phyloP scores from a whole-genome alignment of 2,329 filamentous ascomycete species.

The Colletotrichum sp. region DNA sequence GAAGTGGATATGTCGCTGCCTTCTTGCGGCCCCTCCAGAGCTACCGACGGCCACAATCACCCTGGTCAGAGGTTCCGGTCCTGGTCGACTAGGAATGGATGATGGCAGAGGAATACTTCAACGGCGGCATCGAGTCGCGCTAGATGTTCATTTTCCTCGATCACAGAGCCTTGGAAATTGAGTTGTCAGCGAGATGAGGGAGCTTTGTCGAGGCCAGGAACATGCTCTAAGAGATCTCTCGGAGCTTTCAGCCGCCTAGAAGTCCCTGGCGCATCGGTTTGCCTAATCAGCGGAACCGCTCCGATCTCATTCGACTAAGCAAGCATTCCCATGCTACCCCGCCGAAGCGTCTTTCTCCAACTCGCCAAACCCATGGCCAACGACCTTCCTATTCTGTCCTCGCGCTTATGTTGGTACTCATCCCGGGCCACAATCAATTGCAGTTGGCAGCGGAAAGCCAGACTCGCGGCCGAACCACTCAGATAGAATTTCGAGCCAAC shows the following conservation, averaged over 20 bases:
- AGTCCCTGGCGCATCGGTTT: not conserved
- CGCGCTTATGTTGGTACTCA: not conserved
- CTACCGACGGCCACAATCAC: not conserved
- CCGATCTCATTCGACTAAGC: not conserved
- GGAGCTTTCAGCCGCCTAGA: too few species aligned
- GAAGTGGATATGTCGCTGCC: not conserved
- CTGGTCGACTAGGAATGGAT: too few species aligned
- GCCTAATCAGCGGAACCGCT: not conserved
- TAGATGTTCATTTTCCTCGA: too few species aligned
- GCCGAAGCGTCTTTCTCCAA: not conserved
- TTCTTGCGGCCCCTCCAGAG: not conserved
- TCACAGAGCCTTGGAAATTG: too few species aligned
- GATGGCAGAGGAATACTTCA: too few species aligned
- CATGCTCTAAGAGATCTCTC: too few species aligned
- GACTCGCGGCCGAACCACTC: not conserved
- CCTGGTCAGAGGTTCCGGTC: not conserved
- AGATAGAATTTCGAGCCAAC: not conserved
- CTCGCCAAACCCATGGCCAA: not conserved
- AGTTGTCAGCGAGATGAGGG: too few species aligned
- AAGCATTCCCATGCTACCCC: not conserved
- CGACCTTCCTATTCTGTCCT: slow-evolving; percentile 5
- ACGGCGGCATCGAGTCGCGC: too few species aligned
- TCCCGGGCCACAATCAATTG: not conserved
- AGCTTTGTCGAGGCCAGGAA: too few species aligned
- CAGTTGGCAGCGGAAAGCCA: not conserved